Conservation (phyloP, 306 rosid species). For the Corylus avellana region DNA sequence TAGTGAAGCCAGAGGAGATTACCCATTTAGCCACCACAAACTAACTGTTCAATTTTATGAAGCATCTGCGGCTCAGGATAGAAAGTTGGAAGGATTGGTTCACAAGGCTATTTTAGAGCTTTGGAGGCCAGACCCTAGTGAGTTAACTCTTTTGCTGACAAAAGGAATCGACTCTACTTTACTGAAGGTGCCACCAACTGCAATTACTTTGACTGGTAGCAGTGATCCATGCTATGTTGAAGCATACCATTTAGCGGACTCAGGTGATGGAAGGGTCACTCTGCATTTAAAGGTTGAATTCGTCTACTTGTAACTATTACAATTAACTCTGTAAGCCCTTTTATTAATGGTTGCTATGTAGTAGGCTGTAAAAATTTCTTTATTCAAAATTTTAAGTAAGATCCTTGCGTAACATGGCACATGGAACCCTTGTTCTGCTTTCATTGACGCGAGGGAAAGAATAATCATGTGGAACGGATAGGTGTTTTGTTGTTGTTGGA, state of each 20-base stretch:
- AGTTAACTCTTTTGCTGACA: slow-evolving; percentile 83
- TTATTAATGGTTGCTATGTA: neutral
- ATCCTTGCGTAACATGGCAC: neutral
- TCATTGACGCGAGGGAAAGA: neutral
- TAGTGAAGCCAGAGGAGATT: slow-evolving; percentile 93
- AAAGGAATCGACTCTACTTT: slow-evolving; percentile 86
- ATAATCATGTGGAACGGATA: neutral
- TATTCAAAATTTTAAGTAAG: slow-evolving; percentile 1
- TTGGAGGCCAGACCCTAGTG: slow-evolving; percentile 98
- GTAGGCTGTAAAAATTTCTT: neutral
- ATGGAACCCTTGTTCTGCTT: neutral
- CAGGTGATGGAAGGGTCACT: slow-evolving; percentile 85
- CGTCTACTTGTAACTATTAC: neutral
- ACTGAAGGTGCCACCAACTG: slow-evolving; percentile 96
- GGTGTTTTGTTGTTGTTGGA: neutral
- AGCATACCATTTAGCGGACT: slow-evolving; percentile 95
- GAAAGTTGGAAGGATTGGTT: slow-evolving; percentile 96
- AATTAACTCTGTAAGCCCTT: neutral
- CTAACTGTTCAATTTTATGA: slow-evolving; percentile 96
- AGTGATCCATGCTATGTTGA: slow-evolving; percentile 98
- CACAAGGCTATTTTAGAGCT: slow-evolving; percentile 98
- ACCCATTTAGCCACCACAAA: slow-evolving; percentile 99
- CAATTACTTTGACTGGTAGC: slow-evolving; percentile 93
- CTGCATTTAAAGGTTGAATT: slow-evolving; percentile 88
- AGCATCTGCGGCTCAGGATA: slow-evolving; percentile 97